phyloP scores from a whole-genome alignment of 352 stramenopile species.

The Thraustochytrium sp. region DNA sequence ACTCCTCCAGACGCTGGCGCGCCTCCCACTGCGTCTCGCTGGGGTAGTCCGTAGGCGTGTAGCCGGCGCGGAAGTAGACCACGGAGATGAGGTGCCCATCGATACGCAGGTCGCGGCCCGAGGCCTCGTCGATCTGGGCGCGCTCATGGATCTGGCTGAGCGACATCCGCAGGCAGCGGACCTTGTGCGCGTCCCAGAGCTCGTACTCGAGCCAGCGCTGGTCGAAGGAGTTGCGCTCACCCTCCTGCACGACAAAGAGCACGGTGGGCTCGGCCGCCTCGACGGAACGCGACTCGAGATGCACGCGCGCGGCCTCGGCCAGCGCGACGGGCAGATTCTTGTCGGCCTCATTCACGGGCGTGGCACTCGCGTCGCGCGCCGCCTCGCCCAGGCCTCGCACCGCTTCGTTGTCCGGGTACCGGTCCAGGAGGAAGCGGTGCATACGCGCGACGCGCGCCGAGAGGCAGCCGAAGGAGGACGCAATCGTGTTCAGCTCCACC shows the following conservation, averaged over 20 bases:
- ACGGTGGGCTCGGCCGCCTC: slow-evolving; percentile 56
- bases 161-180: slow-evolving; percentile 68
- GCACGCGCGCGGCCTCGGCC: slow-evolving; percentile 13
- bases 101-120: neutral
- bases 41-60: slow-evolving; percentile 92
- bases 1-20: slow-evolving; percentile 75
- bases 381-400: neutral
- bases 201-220: slow-evolving; percentile 84
- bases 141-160: slow-evolving; percentile 60
- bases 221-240: slow-evolving; percentile 80
- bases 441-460: slow-evolving; percentile 80
- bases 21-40: slow-evolving; percentile 77
- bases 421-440: slow-evolving; percentile 66
- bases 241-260: slow-evolving; percentile 81
- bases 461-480: slow-evolving; percentile 91
- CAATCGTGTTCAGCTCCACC: slow-evolving; percentile 98
- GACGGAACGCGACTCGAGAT: slow-evolving; percentile 52
- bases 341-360: slow-evolving; percentile 56
- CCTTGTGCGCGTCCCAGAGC: slow-evolving; percentile 70
- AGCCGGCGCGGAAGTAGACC: slow-evolving; percentile 90
- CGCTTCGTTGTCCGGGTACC: slow-evolving; percentile 47
- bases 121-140: neutral
- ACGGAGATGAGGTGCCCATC: slow-evolving; percentile 71
- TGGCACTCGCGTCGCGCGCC: neutral
- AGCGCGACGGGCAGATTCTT: slow-evolving; percentile 51